phyloP scores from a whole-genome alignment of 805 yeast genomes.

The Candida silvicultrix region DNA sequence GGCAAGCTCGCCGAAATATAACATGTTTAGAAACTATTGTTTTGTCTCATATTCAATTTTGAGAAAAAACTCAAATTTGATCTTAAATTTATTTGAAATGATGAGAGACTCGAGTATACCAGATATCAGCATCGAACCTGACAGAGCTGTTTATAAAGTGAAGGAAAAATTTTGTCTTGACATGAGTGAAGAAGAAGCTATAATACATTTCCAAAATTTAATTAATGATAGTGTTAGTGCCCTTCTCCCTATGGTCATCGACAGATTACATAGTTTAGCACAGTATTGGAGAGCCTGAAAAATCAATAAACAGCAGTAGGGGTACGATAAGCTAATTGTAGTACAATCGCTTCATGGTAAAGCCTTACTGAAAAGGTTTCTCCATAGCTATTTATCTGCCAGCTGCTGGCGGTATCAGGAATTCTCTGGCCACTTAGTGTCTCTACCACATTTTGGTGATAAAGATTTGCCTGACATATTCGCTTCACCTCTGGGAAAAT shows the following conservation, averaged over 20 bases:
- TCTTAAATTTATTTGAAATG: conserved; percentile 82
- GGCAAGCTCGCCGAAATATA: conserved; percentile 74
- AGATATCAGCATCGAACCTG: conserved; percentile 77
- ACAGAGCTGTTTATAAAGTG: conserved; percentile 82
- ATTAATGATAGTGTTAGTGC: conserved; percentile 95
- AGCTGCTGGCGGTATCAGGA: background rate
- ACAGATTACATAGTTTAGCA: conserved; percentile 88
- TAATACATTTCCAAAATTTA: conserved; percentile 86
- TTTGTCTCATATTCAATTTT: conserved; percentile 90
- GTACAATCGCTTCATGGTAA: too few relatives aligned
- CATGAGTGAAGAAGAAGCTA: conserved; percentile 94
- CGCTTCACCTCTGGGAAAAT: background rate
- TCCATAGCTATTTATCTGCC: background rate
- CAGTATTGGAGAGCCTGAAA: conserved; percentile 93
- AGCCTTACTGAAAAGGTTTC: too few relatives aligned
- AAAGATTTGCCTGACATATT: background rate
- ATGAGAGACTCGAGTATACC: conserved; percentile 95
- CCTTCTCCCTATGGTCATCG: conserved; percentile 89
- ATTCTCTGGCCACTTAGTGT: background rate
- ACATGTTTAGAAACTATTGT: conserved; percentile 85
- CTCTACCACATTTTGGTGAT: background rate
- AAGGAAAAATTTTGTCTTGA: conserved; percentile 92
- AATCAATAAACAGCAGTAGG: too few relatives aligned
- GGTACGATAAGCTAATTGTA: too few relatives aligned
- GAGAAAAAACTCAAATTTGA: conserved; percentile 83